A percentile compares a stretch with the other conserved stretches of the same genome.
phyloP scores from a whole-genome alignment of 495 filamentous ascomycete genomes.

The Penicillium nucicola region DNA sequence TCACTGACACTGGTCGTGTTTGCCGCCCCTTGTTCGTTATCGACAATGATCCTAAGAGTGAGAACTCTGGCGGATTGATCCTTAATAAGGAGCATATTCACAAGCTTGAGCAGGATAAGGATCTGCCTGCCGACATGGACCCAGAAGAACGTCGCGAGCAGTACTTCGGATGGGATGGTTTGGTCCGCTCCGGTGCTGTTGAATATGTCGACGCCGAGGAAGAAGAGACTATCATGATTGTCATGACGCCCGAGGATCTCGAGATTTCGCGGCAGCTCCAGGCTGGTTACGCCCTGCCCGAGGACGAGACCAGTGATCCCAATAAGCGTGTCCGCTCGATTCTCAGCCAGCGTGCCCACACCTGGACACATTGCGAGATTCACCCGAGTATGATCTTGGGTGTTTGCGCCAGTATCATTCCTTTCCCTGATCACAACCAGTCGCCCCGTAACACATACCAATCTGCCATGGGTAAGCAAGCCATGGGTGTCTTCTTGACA shows the following conservation, averaged over 20 bases:
- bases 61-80: slow-evolving; percentile 71
- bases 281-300: slow-evolving; percentile 59
- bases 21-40: slow-evolving; percentile 90
- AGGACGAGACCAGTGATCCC: slow-evolving; percentile 55
- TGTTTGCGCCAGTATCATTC: slow-evolving; percentile 98
- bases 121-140: slow-evolving; percentile 53
- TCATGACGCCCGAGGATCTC: slow-evolving; percentile 95
- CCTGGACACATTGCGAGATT: slow-evolving; percentile 97
- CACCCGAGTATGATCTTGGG: slow-evolving; percentile 98
- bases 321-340: slow-evolving; percentile 84
- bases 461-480: slow-evolving; percentile 99
- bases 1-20: slow-evolving; percentile 93
- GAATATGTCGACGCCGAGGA: slow-evolving; percentile 98
- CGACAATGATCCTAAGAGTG: slow-evolving; percentile 67
- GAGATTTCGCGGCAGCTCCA: slow-evolving; percentile 65
- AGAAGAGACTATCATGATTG: slow-evolving; percentile 97
- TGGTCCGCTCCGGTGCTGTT: slow-evolving; percentile 76
- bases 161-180: slow-evolving; percentile 81
- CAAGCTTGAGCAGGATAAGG: slow-evolving; percentile 66
- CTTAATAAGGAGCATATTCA: slow-evolving; percentile 77
- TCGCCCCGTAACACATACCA: slow-evolving; percentile 99
- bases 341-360: slow-evolving; percentile 75
- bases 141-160: slow-evolving; percentile 56
- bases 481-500: slow-evolving; percentile 97
- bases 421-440: slow-evolving; percentile 99